phyloP scores from a whole-genome alignment of 352 stramenopile genomes.

The Globisporangium heterothallicum region DNA sequence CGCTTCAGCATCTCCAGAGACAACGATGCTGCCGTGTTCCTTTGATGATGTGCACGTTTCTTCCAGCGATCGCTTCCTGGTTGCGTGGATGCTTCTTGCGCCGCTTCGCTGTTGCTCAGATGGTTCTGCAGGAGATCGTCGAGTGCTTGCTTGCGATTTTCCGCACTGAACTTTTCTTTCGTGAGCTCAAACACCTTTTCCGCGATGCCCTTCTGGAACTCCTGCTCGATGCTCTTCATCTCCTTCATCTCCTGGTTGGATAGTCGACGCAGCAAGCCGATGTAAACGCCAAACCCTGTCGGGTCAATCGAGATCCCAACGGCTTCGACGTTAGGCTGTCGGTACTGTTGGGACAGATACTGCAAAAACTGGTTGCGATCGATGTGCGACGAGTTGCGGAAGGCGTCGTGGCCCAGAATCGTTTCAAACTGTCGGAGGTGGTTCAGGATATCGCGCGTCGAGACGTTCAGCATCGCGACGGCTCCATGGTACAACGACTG shows the following conservation, averaged over 20 bases:
- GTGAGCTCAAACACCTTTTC: slow-evolving; percentile 79
- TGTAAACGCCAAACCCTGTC: slow-evolving; percentile 65
- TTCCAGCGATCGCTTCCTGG: not conserved
- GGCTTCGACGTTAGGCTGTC: slow-evolving; percentile 46
- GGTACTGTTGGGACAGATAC: slow-evolving; percentile 65
- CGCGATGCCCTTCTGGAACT: slow-evolving; percentile 75
- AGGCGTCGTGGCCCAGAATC: slow-evolving; percentile 60
- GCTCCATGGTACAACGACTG: slow-evolving; percentile 58
- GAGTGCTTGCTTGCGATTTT: slow-evolving; percentile 72
- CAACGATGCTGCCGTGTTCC: slow-evolving; percentile 35
- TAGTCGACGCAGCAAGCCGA: slow-evolving; percentile 70
- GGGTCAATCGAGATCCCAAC: slow-evolving; percentile 68
- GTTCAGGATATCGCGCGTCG: slow-evolving; percentile 62
- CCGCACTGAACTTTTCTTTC: slow-evolving; percentile 80
- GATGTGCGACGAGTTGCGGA: slow-evolving; percentile 47
- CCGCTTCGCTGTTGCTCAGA: slow-evolving; percentile 5
- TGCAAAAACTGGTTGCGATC: slow-evolving; percentile 67
- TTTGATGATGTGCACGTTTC: not conserved
- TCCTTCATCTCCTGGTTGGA: slow-evolving; percentile 76
- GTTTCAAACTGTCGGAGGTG: slow-evolving; percentile 63
- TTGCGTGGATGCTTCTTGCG: not conserved
- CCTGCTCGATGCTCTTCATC: slow-evolving; percentile 69
- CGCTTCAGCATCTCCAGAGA: slow-evolving; percentile 78
- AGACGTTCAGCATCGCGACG: slow-evolving; percentile 38
- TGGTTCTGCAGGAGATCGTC: slow-evolving; percentile 46